Evolutionary conservation across 2,329 filamentous ascomycete genomes (phyloP), one percentile per base, ranked within the genome.

Genomic region (Phialophora macrospora): DNA sequence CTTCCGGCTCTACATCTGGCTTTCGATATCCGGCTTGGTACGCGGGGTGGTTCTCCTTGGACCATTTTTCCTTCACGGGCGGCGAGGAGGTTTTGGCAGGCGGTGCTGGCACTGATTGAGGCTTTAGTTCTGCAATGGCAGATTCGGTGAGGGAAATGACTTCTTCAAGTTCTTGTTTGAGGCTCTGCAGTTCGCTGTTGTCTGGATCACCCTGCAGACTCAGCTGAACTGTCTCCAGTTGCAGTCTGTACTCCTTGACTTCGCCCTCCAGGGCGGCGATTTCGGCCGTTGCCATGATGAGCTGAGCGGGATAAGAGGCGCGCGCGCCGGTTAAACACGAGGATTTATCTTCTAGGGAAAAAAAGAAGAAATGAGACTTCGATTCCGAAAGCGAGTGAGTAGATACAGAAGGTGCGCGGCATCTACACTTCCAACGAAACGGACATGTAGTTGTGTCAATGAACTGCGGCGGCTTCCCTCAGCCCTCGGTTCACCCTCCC

Each of bases 151-250:
- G 85, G 77, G 85, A 84, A 79, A 98, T 90, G 79, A 92, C 87
- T 80, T 89, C 86, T 83, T 92, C 86, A 80, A 97, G 87, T 83
- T 96, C 92, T 77, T 86, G 82, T 79, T 90, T 89, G 76, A 97
- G 86, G 75, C 85, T 86, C 74, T 89, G 84, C 74, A 96, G 87
- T 78, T 94, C 92, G 73, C 82, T 82, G 78, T 92, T 94, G 65
- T 90, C 89, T 69, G 93, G 89, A 74, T 95, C 91, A 77, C 90
- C 88, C 77, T 90, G 88, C 64, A 96, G 86, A 71, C 91, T 90
- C 62, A 86, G 83, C 73, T 88, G 81, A 66, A 97, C 88, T 44
- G 91, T 88, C 74, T 93, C 91, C 75, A 96, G 87, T 90, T 93
- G 85, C 70, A 85, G 75, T 75, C 82, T 85, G 76, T 85, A 87